Evolutionary conservation across 345 rosid genomes (phyloP), one percentile per base, ranked within the genome.

Genomic region (Schrenkiella parvula): DNA sequence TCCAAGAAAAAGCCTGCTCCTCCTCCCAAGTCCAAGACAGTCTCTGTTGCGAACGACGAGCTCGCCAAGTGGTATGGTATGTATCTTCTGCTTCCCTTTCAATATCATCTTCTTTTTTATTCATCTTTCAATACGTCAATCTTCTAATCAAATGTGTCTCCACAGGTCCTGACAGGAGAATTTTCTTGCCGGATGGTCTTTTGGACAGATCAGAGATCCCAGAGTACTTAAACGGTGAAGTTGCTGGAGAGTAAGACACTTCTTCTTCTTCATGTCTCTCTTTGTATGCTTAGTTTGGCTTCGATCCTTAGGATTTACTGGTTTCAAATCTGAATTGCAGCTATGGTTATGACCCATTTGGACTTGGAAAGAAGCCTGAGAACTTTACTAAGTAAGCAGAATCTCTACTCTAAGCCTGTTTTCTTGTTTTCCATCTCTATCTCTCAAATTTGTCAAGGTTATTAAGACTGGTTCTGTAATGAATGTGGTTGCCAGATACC

Each of bases 31-130:
- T 37, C 89, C 2, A 82, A 68, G 13, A 22, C 83, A 1, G 88
- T 85, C 64, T 54, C 97, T 39, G 79, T 87, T 0, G 47, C 73
- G 29, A 34, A 66, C 32, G 98, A 91, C 1, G 98, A 93, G 82
- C 97, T 91, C 73, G 85, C 96, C 85, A 93, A 93, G 96, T 89
- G 98, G 98, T 91, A 93, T 37, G 97, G 98, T 93, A 82, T 70
- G 98, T 81, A 15, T 13, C 47, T 68, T 56, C 41, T 58, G 3
- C 31, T 19, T 21, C 28, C 11, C 57, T 31, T 37, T 66, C 13
- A 21, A 2, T 7, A 25, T n/a, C 19, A 14, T 19, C 6, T 3
- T 34, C 3, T 34, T 2, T 9, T 11, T 56, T 47, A 5, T 2
- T 19, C 28, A 38, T 35, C 8, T 46, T 3, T 4, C 21, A 19